Conservation (phyloP, 2,329 filamentous ascomycete species). For the Septoria linicola region DNA sequence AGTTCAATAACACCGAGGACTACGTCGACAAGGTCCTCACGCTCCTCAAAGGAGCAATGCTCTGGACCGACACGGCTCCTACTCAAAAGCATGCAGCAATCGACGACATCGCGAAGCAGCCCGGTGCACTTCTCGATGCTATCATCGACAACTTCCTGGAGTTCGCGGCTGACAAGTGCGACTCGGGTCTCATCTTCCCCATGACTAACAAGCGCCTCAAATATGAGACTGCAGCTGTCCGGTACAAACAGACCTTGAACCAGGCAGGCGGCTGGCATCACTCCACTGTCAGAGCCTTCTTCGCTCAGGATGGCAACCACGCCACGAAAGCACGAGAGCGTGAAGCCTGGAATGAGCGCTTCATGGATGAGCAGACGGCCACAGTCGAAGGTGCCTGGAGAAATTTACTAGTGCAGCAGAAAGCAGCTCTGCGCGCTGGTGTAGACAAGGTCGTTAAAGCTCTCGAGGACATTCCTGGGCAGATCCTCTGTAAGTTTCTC, state of each 20-base stretch:
- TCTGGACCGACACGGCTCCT: slow-evolving; percentile 19
- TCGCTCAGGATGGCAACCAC: slow-evolving; percentile 25
- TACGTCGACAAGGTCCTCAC: slow-evolving; percentile 16
- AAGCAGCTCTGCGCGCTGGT: background rate
- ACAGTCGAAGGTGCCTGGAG: slow-evolving; percentile 1
- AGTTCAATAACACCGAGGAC: slow-evolving; percentile 16
- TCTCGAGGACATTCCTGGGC: slow-evolving; percentile 4
- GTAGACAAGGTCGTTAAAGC: slow-evolving; percentile 1
- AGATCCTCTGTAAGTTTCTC: slow-evolving; percentile 3
- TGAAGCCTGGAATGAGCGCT: slow-evolving; percentile 29
- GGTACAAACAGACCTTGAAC: background rate
- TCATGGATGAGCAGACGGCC: slow-evolving; percentile 13
- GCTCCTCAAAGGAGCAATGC: slow-evolving; percentile 15
- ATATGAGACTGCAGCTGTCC: background rate
- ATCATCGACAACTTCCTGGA: slow-evolving; percentile 6
- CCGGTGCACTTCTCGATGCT: background rate
- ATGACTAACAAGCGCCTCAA: slow-evolving; percentile 8
- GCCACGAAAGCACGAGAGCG: slow-evolving; percentile 5
- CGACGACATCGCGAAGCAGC: slow-evolving; percentile 4
- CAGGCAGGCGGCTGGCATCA: slow-evolving; percentile 15
- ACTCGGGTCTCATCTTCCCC: slow-evolving; percentile 6
- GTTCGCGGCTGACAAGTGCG: background rate
- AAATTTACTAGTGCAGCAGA: background rate
- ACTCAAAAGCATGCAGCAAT: slow-evolving; percentile 1
- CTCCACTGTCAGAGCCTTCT: slow-evolving; percentile 26